These are phyloP conservation scores for Thuidium tamariscinum DNA, from an alignment of 225 moss, liverwort and hornwort species.

Conservation along the genomic window DNA sequence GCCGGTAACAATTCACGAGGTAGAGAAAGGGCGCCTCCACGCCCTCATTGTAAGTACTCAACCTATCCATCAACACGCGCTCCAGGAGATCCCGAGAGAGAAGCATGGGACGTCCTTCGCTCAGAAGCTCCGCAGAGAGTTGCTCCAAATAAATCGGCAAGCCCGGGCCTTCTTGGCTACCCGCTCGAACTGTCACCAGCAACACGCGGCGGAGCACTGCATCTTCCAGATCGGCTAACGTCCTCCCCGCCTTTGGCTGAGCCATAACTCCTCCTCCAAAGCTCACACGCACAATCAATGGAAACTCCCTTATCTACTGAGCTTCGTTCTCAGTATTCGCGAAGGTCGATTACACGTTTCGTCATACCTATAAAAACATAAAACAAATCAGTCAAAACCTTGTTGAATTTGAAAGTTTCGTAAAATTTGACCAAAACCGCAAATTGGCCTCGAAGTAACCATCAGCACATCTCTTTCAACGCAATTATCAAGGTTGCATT, in stretches of 20 bases:
- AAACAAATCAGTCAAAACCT: background rate
- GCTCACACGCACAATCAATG: background rate
- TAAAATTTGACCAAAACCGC: background rate
- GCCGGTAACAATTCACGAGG: conserved; percentile 70
- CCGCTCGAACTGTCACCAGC: conserved; percentile 56
- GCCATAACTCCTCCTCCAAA: conserved; percentile 38
- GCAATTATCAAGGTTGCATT: background rate
- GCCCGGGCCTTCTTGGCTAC: conserved; percentile 5
- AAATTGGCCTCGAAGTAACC: background rate
- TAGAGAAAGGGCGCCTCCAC: conserved; percentile 68
- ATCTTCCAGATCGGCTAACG: conserved; percentile 65
- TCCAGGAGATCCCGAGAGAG: conserved; percentile 63
- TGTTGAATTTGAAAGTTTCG: background rate
- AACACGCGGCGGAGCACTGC: conserved; percentile 63
- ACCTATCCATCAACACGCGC: conserved; percentile 79
- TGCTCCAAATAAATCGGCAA: conserved; percentile 63
- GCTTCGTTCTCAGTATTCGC: background rate
- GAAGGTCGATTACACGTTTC: background rate
- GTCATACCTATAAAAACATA: background rate
- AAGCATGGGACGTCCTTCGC: conserved; percentile 43
- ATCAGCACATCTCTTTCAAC: background rate
- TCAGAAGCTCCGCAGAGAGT: conserved; percentile 76
- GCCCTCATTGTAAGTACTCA: conserved; percentile 15
- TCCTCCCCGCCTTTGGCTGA: conserved; percentile 41
- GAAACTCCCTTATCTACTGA: background rate